Evolutionary conservation across 768 basidiomycete genomes (phyloP).

Genomic region (Mycena rosella): DNA sequence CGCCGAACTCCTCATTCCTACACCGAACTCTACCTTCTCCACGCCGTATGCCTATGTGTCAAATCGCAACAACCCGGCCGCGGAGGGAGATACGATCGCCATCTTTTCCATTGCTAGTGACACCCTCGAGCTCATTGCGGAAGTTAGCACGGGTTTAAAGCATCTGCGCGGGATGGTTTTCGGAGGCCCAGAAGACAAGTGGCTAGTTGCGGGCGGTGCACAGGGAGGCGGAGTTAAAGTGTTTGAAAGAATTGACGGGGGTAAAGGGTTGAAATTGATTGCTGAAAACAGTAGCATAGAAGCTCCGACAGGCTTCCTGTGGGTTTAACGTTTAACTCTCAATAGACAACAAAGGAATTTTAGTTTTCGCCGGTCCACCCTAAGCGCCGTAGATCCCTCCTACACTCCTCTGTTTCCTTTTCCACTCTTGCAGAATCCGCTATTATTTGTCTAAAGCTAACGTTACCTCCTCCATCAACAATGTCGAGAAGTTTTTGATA

Average conservation of each 20-base stretch:
- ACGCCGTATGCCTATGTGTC: slow-evolving; percentile 76
- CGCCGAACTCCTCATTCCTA: slow-evolving; percentile 76
- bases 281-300: slow-evolving; percentile 58
- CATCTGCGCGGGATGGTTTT: slow-evolving; percentile 80
- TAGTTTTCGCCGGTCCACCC: slow-evolving; percentile 61
- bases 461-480: slow-evolving; percentile 53
- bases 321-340: slow-evolving; percentile 49
- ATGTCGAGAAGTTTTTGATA: slow-evolving; percentile 57
- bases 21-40: slow-evolving; percentile 64
- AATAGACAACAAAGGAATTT: neutral
- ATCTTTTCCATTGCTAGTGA: slow-evolving; percentile 70
- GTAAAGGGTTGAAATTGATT: slow-evolving; percentile 66
- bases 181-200: slow-evolving; percentile 71
- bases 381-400: slow-evolving; percentile 60
- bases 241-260: slow-evolving; percentile 74
- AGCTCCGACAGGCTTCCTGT: slow-evolving; percentile 70
- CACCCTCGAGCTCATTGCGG: slow-evolving; percentile 63
- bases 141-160: slow-evolving; percentile 76
- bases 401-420: slow-evolving; percentile 63
- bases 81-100: slow-evolving; percentile 79
- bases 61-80: slow-evolving; percentile 79
- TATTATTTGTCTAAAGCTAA: slow-evolving; percentile 60
- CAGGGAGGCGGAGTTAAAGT: slow-evolving; percentile 77
- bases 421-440: slow-evolving; percentile 62
- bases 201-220: slow-evolving; percentile 74